These are phyloP conservation scores for Strobilomyces echinocephalus DNA, from an alignment of 768 basidiomycete genomes.

Conservation along the genomic window DNA sequence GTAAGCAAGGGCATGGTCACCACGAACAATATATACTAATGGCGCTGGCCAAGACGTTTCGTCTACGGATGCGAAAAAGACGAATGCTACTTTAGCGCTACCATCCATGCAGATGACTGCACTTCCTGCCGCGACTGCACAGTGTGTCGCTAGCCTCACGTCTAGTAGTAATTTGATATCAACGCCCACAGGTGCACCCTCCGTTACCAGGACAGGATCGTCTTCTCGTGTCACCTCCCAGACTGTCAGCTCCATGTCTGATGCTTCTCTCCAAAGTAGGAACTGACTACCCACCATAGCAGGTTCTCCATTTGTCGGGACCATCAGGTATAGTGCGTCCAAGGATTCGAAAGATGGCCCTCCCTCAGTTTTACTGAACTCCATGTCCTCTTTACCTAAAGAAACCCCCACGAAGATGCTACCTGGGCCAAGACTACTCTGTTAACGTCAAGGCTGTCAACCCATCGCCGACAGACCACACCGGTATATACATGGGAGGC, in stretches of 20 bases:
- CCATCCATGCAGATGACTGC: conserved; percentile 92
- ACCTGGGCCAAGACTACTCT: conserved; percentile 81
- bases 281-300: conserved; percentile 86
- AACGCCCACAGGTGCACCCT: conserved; percentile 35
- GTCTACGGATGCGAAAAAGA: conserved; percentile 74
- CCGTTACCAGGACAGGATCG: conserved; percentile 40
- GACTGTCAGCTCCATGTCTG: conserved; percentile 82
- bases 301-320: conserved; percentile 86
- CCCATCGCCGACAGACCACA: conserved; percentile 79
- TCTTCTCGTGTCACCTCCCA: conserved; percentile 72
- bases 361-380: conserved; percentile 50
- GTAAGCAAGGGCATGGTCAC: conserved; percentile 39
- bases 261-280: conserved; percentile 70
- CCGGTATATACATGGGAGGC: conserved; percentile 88
- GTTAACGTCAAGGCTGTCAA: conserved; percentile 87
- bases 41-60: conserved; percentile 62
- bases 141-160: conserved; percentile 81
- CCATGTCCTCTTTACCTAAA: conserved; percentile 52
- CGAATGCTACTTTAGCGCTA: conserved; percentile 61
- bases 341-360: conserved; percentile 57
- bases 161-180: conserved; percentile 43
- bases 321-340: conserved; percentile 44
- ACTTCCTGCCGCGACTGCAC: conserved; percentile 73
- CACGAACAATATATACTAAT: conserved; percentile 10
- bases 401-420: conserved; percentile 91